Conservation (phyloP, 345 rosid species). For the Bruguiera parviflora region DNA sequence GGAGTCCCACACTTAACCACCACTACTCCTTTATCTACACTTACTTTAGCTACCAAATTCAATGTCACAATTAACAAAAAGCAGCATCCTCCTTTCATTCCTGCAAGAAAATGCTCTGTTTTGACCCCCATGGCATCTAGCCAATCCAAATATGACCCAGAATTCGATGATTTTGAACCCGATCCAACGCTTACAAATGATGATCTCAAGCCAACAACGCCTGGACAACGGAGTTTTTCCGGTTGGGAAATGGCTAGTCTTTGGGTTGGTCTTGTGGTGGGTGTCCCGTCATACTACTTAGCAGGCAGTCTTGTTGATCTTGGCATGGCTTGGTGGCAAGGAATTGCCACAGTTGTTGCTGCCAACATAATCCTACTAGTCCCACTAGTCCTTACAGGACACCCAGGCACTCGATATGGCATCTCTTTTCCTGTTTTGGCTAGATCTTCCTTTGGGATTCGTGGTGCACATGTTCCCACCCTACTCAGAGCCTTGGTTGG, state of each 20-base stretch:
- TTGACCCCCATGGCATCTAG: conserved; percentile 33
- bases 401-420: conserved; percentile 78
- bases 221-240: conserved; percentile 54
- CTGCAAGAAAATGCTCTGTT: conserved; percentile 13
- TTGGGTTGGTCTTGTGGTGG: conserved; percentile 96
- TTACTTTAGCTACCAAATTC: conserved; percentile 5
- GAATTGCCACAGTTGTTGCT: conserved; percentile 72
- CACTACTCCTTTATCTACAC: conserved; percentile 13
- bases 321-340: conserved; percentile 99
- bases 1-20: conserved; percentile 2
- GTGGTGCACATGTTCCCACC: conserved; percentile 81
- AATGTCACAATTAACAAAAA: background rate
- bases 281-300: conserved; percentile 84
- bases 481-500: conserved; percentile 85
- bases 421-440: conserved; percentile 86
- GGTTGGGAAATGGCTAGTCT: conserved; percentile 85
- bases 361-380: conserved; percentile 68
- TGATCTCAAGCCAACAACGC: conserved; percentile 72
- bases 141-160: conserved; percentile 21
- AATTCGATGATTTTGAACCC: conserved; percentile 31
- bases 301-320: conserved; percentile 89
- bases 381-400: conserved; percentile 77
- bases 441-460: conserved; percentile 79
- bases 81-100: background rate
- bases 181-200: conserved; percentile 75